Conservation (phyloP, 257 asterid species). For the Solanum corneliomulleri region DNA sequence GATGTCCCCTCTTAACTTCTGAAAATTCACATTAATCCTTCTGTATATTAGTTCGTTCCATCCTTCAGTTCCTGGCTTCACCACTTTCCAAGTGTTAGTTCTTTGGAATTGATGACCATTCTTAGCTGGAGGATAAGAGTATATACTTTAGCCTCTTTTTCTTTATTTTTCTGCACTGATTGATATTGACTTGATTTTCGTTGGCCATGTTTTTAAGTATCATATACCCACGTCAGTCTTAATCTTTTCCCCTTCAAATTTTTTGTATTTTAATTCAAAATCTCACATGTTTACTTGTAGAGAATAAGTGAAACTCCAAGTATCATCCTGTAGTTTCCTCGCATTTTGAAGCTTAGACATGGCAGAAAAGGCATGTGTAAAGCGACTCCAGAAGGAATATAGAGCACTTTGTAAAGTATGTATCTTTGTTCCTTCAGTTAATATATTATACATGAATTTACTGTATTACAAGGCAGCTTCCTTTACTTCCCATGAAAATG, state of each 20-base stretch:
- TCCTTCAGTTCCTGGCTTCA: background rate
- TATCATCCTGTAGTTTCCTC: background rate
- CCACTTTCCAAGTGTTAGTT: background rate
- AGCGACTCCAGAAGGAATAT: slow-evolving; percentile 94
- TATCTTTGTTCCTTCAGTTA: background rate
- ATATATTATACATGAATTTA: background rate
- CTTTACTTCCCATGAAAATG: background rate
- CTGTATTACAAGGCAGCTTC: background rate
- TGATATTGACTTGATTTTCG: background rate
- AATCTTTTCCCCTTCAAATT: background rate
- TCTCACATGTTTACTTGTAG: background rate
- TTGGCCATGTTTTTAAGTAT: background rate
- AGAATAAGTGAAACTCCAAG: background rate
- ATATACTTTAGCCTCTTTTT: background rate
- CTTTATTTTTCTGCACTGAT: background rate
- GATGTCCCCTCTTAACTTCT: background rate
- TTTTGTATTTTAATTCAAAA: background rate
- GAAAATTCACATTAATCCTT: background rate
- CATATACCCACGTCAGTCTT: background rate
- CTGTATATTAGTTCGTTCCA: background rate
- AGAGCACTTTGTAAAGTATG: slow-evolving; percentile 91
- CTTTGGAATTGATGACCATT: background rate
- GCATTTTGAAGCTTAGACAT: slow-evolving; percentile 14
- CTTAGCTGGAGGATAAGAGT: background rate
- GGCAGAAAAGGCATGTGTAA: slow-evolving; percentile 80